A percentile compares a stretch with the other conserved stretches of the same genome.
These are phyloP conservation scores for Phaeotremella skinneri DNA, from an alignment of 768 basidiomycete genomes.

Conservation along the genomic window DNA sequence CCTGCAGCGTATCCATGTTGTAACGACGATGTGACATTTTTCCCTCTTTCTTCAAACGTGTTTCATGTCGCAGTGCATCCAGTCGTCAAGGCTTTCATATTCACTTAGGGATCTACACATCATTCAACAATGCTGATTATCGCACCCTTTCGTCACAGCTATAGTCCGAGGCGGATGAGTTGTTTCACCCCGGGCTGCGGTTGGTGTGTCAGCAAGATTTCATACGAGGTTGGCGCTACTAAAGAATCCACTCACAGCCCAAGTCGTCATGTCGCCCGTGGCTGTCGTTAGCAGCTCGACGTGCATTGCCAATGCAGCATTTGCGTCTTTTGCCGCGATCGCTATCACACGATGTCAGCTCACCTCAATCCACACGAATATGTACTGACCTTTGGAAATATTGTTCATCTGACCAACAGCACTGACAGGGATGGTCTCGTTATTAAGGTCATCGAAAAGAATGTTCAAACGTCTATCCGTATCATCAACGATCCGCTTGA, in stretches of 20 bases:
- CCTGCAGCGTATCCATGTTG: no score
- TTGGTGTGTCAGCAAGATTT: no score
- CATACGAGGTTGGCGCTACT: no score
- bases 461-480: constrained; percentile 80
- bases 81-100: constrained; percentile 1
- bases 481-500: constrained; percentile 81
- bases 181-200: constrained; percentile 92
- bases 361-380: background rate
- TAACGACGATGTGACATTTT: no score
- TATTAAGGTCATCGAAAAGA: constrained; percentile 89
- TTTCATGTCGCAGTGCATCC: no score
- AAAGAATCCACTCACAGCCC: constrained; percentile 42
- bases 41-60: no score
- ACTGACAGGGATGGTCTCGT: constrained; percentile 69
- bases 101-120: background rate
- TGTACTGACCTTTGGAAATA: constrained; percentile 66
- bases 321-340: constrained; percentile 74
- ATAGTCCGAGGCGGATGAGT: constrained; percentile 58
- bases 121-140: background rate
- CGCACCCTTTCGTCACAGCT: background rate
- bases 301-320: constrained; percentile 75
- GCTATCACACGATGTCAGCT: constrained; percentile 57
- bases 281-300: constrained; percentile 78
- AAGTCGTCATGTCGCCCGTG: constrained; percentile 67
- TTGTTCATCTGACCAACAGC: constrained; percentile 71